Evolutionary conservation across 208 protist species (phyloP).

Genomic region (Acanthamoeba castellanii): DNA sequence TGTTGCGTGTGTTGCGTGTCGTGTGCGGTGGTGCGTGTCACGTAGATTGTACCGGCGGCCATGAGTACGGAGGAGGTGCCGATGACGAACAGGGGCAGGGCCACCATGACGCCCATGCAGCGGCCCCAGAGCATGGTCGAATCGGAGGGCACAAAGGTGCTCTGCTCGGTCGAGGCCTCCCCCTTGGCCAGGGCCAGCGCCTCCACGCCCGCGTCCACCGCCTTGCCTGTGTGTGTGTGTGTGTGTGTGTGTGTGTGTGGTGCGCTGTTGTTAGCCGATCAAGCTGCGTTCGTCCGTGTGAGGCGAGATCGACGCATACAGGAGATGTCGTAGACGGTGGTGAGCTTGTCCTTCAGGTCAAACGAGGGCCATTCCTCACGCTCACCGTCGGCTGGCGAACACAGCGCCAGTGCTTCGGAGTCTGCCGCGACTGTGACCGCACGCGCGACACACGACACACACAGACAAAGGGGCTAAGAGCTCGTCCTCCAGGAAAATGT

Average conservation of each 20-base stretch:
- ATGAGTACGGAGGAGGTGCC: not conserved
- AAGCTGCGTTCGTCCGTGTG: no score
- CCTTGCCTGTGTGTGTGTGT: not conserved
- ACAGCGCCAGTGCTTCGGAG: not conserved
- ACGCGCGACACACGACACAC: no score
- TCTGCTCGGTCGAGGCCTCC: not conserved
- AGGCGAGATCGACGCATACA: not conserved
- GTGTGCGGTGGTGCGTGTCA: not conserved
- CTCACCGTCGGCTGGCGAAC: not conserved
- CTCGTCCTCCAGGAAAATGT: no score
- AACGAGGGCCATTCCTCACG: conserved; percentile 10
- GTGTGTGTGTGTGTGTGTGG: not conserved
- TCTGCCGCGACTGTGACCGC: not conserved
- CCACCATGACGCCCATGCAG: not conserved
- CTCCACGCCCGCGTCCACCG: not conserved
- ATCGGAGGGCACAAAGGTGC: not conserved
- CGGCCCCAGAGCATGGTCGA: conserved; percentile 19
- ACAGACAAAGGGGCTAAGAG: no score
- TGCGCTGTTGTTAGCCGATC: no score
- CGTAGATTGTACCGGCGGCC: not conserved
- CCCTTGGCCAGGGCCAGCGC: not conserved
- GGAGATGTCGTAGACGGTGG: conserved; percentile 4
- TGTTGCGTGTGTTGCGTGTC: no score
- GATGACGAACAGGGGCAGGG: not conserved
- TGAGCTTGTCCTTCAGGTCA: not conserved